These are phyloP conservation scores for Obelidium mucronatum DNA, from an alignment of 192 early-diverging fungal genomes.

Conservation along the genomic window DNA sequence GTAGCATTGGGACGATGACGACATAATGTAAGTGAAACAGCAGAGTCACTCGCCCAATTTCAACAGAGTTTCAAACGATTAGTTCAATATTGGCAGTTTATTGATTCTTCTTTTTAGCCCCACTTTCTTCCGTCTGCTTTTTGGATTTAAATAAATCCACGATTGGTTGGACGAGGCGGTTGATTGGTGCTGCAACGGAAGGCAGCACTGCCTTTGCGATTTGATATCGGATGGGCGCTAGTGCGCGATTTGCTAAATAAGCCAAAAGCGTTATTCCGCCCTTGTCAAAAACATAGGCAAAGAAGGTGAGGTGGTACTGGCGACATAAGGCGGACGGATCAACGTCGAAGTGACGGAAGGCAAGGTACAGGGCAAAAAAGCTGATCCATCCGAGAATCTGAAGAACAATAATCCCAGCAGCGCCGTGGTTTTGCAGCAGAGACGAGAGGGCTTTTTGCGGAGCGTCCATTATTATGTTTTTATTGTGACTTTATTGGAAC, in stretches of 20 bases:
- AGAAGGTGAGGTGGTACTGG: neutral
- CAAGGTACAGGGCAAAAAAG: neutral
- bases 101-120: neutral
- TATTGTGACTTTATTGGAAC: too few species aligned
- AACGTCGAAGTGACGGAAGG: neutral
- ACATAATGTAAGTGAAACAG: too few species aligned
- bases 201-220: conserved; percentile 19
- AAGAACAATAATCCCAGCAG: neutral
- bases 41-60: too few species aligned
- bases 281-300: conserved; percentile 1
- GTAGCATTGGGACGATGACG: neutral
- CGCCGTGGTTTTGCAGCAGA: too few species aligned
- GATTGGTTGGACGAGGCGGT: neutral
- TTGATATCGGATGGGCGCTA: neutral
- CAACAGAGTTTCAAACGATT: neutral
- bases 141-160: neutral
- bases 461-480: too few species aligned
- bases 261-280: neutral
- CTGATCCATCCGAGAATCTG: conserved; percentile 14
- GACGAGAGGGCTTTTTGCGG: too few species aligned
- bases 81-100: neutral
- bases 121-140: neutral
- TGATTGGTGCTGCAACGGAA: neutral
- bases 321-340: neutral
- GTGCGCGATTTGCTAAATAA: neutral